Conservation (phyloP, 78 protist species). For the Dictyostelium intermedium region DNA sequence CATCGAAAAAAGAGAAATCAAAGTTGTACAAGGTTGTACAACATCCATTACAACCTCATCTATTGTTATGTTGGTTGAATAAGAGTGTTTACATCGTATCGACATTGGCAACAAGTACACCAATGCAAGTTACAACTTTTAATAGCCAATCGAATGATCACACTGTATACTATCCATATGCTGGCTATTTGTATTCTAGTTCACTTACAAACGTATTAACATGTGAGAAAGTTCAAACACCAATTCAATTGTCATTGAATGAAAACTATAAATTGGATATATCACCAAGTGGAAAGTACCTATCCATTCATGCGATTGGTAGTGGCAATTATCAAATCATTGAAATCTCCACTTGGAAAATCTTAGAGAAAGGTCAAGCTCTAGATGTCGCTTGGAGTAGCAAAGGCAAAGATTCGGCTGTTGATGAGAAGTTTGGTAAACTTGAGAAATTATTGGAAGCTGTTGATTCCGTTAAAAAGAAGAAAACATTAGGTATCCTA, state of each 20-base stretch:
- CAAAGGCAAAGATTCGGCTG: not conserved
- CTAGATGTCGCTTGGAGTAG: conserved; percentile 62
- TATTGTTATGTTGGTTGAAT: conserved; percentile 49
- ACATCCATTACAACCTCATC: conserved; percentile 51
- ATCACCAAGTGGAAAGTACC: conserved; percentile 19
- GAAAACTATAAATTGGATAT: conserved; percentile 20
- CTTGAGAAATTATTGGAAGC: conserved; percentile 41
- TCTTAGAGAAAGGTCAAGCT: conserved; percentile 41
- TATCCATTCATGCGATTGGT: not conserved
- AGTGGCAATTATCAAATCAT: conserved; percentile 16
- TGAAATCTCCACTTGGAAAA: conserved; percentile 40
- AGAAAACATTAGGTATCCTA: conserved; percentile 12
- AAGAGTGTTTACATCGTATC: conserved; percentile 34
- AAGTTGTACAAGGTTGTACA: conserved; percentile 53
- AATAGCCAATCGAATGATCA: not conserved
- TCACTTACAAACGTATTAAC: not conserved
- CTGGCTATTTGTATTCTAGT: conserved; percentile 12
- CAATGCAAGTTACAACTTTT: conserved; percentile 14
- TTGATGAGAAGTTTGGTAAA: conserved; percentile 30
- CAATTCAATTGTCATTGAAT: conserved; percentile 13
- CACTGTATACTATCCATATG: conserved; percentile 24
- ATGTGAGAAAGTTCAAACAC: not conserved
- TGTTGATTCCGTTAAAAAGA: conserved; percentile 44
- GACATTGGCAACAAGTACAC: not conserved
- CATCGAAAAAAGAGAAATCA: conserved; percentile 53